Evolutionary conservation across 2,329 filamentous ascomycete genomes (phyloP).

Genomic region (Cadophora gregata): DNA sequence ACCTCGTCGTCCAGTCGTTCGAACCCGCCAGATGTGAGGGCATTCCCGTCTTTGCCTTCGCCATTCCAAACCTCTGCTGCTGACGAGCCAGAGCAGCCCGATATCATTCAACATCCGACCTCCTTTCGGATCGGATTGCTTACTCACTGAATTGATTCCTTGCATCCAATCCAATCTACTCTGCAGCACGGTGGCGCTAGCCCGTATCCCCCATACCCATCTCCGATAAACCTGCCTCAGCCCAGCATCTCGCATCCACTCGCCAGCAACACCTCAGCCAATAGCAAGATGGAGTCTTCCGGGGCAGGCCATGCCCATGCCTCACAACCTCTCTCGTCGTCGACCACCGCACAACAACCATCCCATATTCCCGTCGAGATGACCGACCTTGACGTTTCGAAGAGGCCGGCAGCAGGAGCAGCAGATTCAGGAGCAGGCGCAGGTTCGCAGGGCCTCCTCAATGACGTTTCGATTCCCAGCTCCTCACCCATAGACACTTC

Average conservation of each 20-base stretch:
- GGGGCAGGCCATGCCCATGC: conserved; percentile 25
- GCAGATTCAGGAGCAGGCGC: conserved; percentile 26
- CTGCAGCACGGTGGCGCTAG: conserved; percentile 17
- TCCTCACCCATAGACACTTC: conserved; percentile 33
- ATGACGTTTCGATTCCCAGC: conserved; percentile 37
- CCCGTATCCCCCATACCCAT: conserved; percentile 10
- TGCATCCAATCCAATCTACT: conserved; percentile 10
- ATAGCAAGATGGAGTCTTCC: conserved; percentile 32
- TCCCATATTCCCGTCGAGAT: conserved; percentile 35
- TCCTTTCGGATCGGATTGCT: conserved; percentile 1
- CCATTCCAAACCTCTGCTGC: background rate
- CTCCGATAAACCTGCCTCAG: conserved; percentile 17
- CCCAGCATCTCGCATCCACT: conserved; percentile 18
- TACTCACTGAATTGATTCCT: conserved; percentile 9
- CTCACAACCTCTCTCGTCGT: conserved; percentile 23
- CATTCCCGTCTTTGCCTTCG: background rate
- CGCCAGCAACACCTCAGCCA: conserved; percentile 25
- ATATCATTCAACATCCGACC: background rate
- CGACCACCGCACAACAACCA: conserved; percentile 28
- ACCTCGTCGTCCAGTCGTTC: background rate
- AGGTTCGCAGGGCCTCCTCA: conserved; percentile 37
- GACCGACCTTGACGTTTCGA: conserved; percentile 36
- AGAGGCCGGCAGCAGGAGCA: conserved; percentile 20
- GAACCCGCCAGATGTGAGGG: background rate
- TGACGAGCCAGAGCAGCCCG: background rate